phyloP scores from a whole-genome alignment of 139 green algal genomes.

The Medakamo hakoo region DNA sequence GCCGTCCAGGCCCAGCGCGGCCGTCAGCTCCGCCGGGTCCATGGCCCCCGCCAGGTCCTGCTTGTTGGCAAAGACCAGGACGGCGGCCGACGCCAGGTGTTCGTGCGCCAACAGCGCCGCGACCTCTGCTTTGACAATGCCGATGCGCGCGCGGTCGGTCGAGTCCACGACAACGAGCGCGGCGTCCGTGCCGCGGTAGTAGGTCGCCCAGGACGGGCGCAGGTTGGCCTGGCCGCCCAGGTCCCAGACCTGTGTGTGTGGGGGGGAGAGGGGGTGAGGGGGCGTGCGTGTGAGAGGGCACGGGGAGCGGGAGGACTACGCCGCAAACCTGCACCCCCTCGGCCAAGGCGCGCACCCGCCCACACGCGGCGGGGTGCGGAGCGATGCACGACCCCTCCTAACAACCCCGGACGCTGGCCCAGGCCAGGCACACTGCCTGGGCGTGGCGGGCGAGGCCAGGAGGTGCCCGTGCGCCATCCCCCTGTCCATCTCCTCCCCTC shows the following conservation, averaged over 20 bases:
- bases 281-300: neutral
- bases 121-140: conserved; percentile 60
- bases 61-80: conserved; percentile 85
- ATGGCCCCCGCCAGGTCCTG: conserved; percentile 59
- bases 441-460: too few species aligned
- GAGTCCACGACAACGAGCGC: conserved; percentile 69
- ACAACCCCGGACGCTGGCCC: too few species aligned
- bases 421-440: too few species aligned
- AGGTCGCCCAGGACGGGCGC: conserved; percentile 69
- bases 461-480: too few species aligned
- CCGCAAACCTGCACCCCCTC: too few species aligned
- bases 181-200: conserved; percentile 69
- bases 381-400: too few species aligned
- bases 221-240: conserved; percentile 76
- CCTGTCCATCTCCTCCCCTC: too few species aligned
- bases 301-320: too few species aligned
- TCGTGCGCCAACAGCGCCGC: conserved; percentile 52
- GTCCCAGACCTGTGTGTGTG: conserved; percentile 65
- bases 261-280: neutral
- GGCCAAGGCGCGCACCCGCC: too few species aligned
- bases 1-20: conserved; percentile 30
- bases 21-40: conserved; percentile 47
- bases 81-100: conserved; percentile 30
- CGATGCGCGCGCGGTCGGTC: conserved; percentile 65
- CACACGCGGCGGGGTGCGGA: too few species aligned